A percentile compares a stretch with the other conserved stretches of the same genome.
Conservation (phyloP, 345 rosid genomes). For the Eucalyptus marginata region DNA sequence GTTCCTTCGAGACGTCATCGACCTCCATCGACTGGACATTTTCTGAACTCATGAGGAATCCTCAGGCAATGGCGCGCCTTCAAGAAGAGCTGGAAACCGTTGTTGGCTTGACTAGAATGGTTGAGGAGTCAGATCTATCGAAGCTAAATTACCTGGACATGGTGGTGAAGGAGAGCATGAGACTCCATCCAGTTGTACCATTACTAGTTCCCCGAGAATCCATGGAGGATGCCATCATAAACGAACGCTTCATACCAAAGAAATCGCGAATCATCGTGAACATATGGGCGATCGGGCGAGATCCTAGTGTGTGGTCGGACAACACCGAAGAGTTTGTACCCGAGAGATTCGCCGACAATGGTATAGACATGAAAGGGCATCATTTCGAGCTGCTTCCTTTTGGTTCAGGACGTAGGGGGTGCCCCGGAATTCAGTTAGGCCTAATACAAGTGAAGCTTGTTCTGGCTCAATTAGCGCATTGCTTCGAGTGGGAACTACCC, state of each 20-base stretch:
- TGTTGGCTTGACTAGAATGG: constrained; percentile 9
- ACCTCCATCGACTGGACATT: constrained; percentile 8
- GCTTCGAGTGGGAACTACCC: background rate
- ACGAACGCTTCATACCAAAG: background rate
- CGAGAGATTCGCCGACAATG: background rate
- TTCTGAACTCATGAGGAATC: constrained; percentile 6
- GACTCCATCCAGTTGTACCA: background rate
- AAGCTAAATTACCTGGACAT: background rate
- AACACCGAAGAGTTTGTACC: background rate
- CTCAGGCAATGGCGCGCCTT: background rate
- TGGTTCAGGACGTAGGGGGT: background rate
- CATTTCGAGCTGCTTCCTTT: background rate
- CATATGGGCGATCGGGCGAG: background rate
- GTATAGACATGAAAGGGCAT: background rate
- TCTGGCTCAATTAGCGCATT: background rate
- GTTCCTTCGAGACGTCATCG: constrained; percentile 1
- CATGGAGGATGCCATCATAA: background rate
- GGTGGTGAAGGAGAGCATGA: background rate
- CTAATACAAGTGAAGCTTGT: background rate
- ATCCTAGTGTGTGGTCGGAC: background rate
- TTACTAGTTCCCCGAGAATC: background rate
- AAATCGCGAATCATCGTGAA: background rate
- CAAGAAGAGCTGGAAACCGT: constrained; percentile 4
- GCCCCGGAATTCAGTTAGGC: background rate
- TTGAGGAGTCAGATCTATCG: background rate